phyloP scores from a whole-genome alignment of 306 rosid genomes.

The Begonia masoniana region DNA sequence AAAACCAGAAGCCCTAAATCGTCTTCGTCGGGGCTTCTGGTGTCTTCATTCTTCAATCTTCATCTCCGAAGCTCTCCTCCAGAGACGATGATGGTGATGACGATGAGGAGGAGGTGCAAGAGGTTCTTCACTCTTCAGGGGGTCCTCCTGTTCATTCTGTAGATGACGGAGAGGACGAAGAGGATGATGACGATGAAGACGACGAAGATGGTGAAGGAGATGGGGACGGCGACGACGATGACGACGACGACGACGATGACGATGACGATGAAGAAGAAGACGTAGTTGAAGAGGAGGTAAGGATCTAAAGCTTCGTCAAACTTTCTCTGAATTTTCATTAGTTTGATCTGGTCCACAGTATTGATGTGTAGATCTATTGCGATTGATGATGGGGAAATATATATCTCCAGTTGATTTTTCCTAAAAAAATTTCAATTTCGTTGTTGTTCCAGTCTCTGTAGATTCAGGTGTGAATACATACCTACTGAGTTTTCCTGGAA shows the following conservation, averaged over 20 bases:
- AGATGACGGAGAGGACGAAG: conserved; percentile 33
- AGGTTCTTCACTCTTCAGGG: conserved; percentile 31
- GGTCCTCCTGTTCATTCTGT: conserved; percentile 28
- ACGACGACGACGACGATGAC: conserved; percentile 36
- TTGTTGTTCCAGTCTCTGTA: too few species aligned
- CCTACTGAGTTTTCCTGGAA: too few species aligned
- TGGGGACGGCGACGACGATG: conserved; percentile 20
- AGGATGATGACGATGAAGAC: conserved; percentile 22
- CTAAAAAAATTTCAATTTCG: too few species aligned
- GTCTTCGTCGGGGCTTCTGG: too few species aligned
- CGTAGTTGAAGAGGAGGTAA: conserved; percentile 31
- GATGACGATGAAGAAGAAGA: conserved; percentile 32
- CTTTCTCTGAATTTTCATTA: background rate
- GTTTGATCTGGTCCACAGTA: background rate
- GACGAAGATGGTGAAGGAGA: conserved; percentile 16
- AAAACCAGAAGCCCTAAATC: too few species aligned
- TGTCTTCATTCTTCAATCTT: too few species aligned
- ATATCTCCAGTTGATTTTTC: too few species aligned
- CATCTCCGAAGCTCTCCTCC: too few species aligned
- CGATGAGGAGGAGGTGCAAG: conserved; percentile 25
- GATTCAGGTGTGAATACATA: too few species aligned
- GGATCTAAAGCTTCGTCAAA: background rate
- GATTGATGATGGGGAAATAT: too few species aligned
- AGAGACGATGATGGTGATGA: conserved; percentile 22
- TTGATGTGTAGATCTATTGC: too few species aligned